These are phyloP conservation scores for Albifimbria verrucaria DNA, from an alignment of 2,329 filamentous ascomycete genomes.

Conservation along the genomic window DNA sequence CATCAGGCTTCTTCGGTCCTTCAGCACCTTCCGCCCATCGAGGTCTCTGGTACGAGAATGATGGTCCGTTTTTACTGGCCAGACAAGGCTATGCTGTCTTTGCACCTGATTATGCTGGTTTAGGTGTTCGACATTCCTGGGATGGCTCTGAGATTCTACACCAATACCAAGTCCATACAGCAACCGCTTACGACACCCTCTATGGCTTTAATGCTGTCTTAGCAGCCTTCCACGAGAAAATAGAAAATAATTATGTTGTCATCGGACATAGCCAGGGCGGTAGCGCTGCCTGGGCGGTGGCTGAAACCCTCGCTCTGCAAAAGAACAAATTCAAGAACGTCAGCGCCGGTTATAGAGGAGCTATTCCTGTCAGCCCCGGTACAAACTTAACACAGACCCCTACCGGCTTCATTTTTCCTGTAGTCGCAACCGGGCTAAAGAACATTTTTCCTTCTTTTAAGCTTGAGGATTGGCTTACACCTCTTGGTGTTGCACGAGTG, in stretches of 20 bases:
- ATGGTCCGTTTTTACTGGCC: constrained; percentile 32
- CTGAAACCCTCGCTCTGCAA: constrained; percentile 18
- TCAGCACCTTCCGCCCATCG: constrained; percentile 36
- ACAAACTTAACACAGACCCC: constrained; percentile 1
- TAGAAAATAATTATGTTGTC: constrained; percentile 36
- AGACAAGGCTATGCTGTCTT: constrained; percentile 40
- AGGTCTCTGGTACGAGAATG: constrained; percentile 35
- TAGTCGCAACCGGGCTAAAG: neutral
- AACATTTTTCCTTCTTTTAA: constrained; percentile 11
- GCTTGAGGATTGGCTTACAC: constrained; percentile 11
- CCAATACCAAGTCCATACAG: constrained; percentile 33
- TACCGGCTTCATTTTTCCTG: neutral
- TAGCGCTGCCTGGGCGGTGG: constrained; percentile 33
- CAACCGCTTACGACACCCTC: constrained; percentile 38
- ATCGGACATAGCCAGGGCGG: constrained; percentile 46
- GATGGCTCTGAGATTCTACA: constrained; percentile 33
- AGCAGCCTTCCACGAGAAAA: constrained; percentile 30
- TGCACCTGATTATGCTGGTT: constrained; percentile 41
- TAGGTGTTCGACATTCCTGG: constrained; percentile 33
- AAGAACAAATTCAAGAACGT: constrained; percentile 8
- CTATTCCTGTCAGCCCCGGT: constrained; percentile 9
- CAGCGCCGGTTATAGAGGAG: constrained; percentile 7
- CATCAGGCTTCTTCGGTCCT: constrained; percentile 34
- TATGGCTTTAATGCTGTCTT: constrained; percentile 39
- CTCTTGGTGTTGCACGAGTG: constrained; percentile 7